Conservation (phyloP, 2,329 filamentous ascomycete species). For the Fusarium albosuccineum region DNA sequence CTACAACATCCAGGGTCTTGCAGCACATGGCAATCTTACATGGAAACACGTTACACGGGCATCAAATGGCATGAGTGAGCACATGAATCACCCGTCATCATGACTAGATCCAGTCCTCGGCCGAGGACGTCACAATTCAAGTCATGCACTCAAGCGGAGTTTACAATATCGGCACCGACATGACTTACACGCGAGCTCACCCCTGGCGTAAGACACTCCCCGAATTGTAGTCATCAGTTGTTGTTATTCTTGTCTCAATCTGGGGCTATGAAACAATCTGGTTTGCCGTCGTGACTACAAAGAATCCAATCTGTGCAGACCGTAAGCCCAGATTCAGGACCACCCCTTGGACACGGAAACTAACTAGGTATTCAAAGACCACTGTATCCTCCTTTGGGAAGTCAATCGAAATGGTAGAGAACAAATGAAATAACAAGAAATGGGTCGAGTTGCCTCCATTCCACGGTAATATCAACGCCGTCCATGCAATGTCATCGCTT, state of each 20-base stretch:
- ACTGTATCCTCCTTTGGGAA: conserved; percentile 8
- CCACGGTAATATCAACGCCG: conserved; percentile 35
- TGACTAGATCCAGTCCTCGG: not conserved
- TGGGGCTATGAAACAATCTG: conserved; percentile 38
- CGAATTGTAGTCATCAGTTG: conserved; percentile 21
- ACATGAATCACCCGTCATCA: not conserved
- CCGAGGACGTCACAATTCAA: not conserved
- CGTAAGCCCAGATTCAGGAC: conserved; percentile 21
- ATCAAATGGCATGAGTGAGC: conserved; percentile 1
- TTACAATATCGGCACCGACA: not conserved
- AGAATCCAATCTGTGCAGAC: conserved; percentile 13
- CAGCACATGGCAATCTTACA: conserved; percentile 12
- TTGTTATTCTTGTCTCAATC: conserved; percentile 37
- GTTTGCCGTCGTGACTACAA: conserved; percentile 41
- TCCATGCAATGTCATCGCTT: conserved; percentile 22
- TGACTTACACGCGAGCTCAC: conserved; percentile 4
- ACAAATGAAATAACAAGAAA: conserved; percentile 32
- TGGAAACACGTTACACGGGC: conserved; percentile 13
- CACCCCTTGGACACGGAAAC: conserved; percentile 11
- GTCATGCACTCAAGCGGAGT: conserved; percentile 8
- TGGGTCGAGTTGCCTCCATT: conserved; percentile 34
- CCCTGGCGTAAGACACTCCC: not conserved
- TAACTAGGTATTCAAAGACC: conserved; percentile 16
- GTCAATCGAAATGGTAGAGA: conserved; percentile 20
- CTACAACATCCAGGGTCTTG: conserved; percentile 24